Conservation (phyloP, 345 rosid genomes). For the Camelina hispida region DNA sequence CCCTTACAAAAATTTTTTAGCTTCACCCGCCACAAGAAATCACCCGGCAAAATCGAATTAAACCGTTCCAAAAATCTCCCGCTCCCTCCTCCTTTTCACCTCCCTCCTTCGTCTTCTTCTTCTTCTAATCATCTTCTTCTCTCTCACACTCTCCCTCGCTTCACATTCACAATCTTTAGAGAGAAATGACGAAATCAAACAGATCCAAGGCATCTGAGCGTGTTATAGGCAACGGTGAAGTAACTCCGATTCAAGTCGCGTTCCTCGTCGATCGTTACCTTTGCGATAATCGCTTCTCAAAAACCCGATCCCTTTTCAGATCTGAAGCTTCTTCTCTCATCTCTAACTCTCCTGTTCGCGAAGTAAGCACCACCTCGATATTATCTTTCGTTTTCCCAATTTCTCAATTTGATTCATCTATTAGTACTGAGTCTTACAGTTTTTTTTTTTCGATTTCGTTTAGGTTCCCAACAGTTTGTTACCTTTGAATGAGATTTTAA, state of each 20-base stretch:
- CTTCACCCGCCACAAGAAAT: constrained; percentile 33
- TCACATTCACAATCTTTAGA: not conserved
- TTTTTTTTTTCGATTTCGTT: not conserved
- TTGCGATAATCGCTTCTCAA: constrained; percentile 64
- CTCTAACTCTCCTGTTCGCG: constrained; percentile 71
- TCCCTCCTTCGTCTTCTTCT: constrained; percentile 10
- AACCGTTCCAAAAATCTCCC: constrained; percentile 40
- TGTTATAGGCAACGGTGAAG: constrained; percentile 71
- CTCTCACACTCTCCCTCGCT: not conserved
- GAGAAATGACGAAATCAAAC: constrained; percentile 63
- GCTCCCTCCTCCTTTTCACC: constrained; percentile 22
- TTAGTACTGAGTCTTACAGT: not conserved
- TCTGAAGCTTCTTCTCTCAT: constrained; percentile 82
- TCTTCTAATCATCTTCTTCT: not conserved
- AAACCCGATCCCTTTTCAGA: constrained; percentile 72
- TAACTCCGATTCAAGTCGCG: constrained; percentile 86
- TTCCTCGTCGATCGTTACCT: constrained; percentile 93
- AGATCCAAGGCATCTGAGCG: constrained; percentile 53
- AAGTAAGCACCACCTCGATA: constrained; percentile 62
- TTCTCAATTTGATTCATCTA: too few relatives aligned
- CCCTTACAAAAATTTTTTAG: not conserved
- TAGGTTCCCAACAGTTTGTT: constrained; percentile 87
- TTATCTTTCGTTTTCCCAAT: too few relatives aligned
- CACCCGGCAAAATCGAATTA: constrained; percentile 41
- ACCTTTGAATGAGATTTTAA: constrained; percentile 72